Evolutionary conservation across 495 filamentous ascomycete species (phyloP), one percentile per base, ranked within the genome.

Genomic region (Letharia lupina): DNA sequence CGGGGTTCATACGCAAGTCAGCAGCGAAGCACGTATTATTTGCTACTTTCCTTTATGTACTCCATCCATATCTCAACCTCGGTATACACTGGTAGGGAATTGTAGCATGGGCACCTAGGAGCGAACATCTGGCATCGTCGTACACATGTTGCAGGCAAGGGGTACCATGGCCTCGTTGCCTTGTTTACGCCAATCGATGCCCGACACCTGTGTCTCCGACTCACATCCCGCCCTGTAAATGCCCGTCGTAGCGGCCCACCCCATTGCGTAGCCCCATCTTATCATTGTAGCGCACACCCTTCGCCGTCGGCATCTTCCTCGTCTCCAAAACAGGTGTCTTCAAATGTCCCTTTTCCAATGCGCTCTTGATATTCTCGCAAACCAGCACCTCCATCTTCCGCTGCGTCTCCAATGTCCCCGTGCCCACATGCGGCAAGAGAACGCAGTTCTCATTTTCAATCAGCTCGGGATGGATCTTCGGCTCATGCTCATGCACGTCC

Each of bases 381-480:
- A 86, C 83, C 79, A 90, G 81, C 52, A 85, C 74, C 75, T 94
- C 90, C 90, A 94, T 93, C 71, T 90, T 87, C 62, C 80, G 84
- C 75, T 89, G 86, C 28, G 81, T 84, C 74, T 87, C 85, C 69
- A 79, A 79, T 16, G 83, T 86, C 68, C 77, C 79, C 6, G 91
- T 93, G 9, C 90, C 91, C 77, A 94, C 89, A 74, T 95, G 91
- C 37, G 91, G 91, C 59, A 92, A 73, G 60, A 95, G 73, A 77
- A 93, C 85, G 40, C 89, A 88, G 41, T 83, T 79, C 6, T 85
- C 83, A 71, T 89, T 90, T 64, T 79, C 81, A 47, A 93, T 75
- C 48, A 95, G 76, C 3, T 87, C 89, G 3, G 83, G 78, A 70
- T 93, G 87, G 45, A 94, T 79, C 42, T 83, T 75, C 1, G 89